Percentiles rank a stretch among this genome's conserved stretches.
phyloP scores from a whole-genome alignment of 2,329 filamentous ascomycete genomes.

The Alternaria rosae region DNA sequence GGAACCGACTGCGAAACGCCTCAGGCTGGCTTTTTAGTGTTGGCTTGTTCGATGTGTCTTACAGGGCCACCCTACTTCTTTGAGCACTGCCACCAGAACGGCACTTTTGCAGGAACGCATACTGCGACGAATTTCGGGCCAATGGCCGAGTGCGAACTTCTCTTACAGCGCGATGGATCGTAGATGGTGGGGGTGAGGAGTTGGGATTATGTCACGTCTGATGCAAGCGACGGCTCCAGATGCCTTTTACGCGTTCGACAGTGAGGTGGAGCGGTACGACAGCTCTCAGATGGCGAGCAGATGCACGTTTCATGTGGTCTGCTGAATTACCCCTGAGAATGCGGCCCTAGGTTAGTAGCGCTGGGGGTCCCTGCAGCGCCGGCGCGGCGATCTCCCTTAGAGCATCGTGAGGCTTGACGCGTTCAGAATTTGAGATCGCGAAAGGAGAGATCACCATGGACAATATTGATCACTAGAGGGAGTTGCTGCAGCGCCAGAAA shows the following conservation, averaged over 20 bases:
- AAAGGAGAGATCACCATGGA: background rate
- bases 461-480: conserved; percentile 13
- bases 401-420: conserved; percentile 19
- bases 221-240: conserved; percentile 32
- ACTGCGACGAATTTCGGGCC: conserved; percentile 36
- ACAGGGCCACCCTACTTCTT: conserved; percentile 5
- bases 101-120: conserved; percentile 19
- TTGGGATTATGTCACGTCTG: conserved; percentile 16
- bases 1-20: conserved; percentile 3
- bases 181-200: conserved; percentile 18
- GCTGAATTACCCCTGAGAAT: conserved; percentile 29
- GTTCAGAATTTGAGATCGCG: background rate
- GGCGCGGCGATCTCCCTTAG: conserved; percentile 38
- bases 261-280: conserved; percentile 9
- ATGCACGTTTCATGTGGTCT: conserved; percentile 41
- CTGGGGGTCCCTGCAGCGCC: conserved; percentile 36
- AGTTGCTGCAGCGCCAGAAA: conserved; percentile 23
- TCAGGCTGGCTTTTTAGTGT: conserved; percentile 2
- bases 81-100: conserved; percentile 6
- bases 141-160: conserved; percentile 22
- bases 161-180: conserved; percentile 27
- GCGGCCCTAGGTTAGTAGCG: conserved; percentile 19
- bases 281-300: conserved; percentile 18
- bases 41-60: background rate
- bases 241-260: conserved; percentile 24